Evolutionary conservation across 306 rosid species (phyloP), one percentile per base, ranked within the genome.

Genomic region (Coriaria nepalensis): DNA sequence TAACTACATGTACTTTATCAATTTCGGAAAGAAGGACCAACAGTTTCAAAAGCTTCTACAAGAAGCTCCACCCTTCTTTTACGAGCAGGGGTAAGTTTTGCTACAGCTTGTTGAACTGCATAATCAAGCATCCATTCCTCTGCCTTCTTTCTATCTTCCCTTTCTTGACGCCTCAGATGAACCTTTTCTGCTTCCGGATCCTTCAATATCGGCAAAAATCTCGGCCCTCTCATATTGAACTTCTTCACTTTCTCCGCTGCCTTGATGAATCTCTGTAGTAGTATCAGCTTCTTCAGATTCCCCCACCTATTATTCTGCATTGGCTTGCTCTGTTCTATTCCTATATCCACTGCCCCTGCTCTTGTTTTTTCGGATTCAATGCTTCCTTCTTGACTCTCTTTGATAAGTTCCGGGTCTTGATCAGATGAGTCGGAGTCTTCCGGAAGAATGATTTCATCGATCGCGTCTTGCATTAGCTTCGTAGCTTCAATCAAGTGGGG

Each of bases 41-140:
- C 94, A 6, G 95, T 75, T 76, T 92, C 96, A 39, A 92, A 92
- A 63, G 98, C 96, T 72, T 85, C 85, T 13, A 92, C 96, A 11
- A 92, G 85, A 59, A 85, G 69, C 65, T 63, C 79, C 63, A 92
- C 98, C 55, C 82, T 92, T 60, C 78, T 76, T 70, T 72, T 92
- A 68, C 96, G 73, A 6, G 76, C 94, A 0, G 98, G 98, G 52
- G 81, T 92, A 49, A 92, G 72, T 50, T 72, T 69, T 50, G 93
- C 63, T 45, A 85, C 96, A 32, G 78, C 98, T 45, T 73, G 84
- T 69, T 76, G 72, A 65, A 92, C 78, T 37, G 98, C 98, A 53
- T 75, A 62, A 66, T 92, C 98, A 55, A 92, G 94, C 98, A 85
- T 82, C 96, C 96, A 92, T 65, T 92, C 98, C 73, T 79, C 94